Conservation (phyloP, 2,329 filamentous ascomycete species). For the Verticillium albo-atrum region DNA sequence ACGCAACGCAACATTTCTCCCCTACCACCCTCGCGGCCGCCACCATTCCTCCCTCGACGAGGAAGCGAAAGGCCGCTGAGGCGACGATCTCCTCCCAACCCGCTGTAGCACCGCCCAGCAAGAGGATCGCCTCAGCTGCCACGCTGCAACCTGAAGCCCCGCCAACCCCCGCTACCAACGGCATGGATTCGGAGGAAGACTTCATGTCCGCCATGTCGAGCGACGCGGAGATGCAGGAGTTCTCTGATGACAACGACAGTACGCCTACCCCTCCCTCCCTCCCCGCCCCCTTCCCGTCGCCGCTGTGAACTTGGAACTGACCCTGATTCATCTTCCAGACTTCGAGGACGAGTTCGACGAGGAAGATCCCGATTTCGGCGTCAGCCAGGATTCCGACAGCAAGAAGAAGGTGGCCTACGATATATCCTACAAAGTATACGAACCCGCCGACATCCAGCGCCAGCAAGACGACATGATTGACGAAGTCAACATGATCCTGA, state of each 20-base stretch:
- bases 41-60: conserved; percentile 57
- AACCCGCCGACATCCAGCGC: conserved; percentile 73
- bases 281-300: conserved; percentile 4
- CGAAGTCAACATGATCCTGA: conserved; percentile 88
- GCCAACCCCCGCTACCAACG: conserved; percentile 54
- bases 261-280: conserved; percentile 3
- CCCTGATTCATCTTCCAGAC: conserved; percentile 30
- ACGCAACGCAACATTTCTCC: neutral
- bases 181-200: conserved; percentile 95
- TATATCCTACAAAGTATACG: conserved; percentile 77
- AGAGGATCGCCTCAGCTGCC: conserved; percentile 53
- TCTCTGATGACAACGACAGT: conserved; percentile 64
- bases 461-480: conserved; percentile 84
- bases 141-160: conserved; percentile 38
- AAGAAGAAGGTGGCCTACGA: conserved; percentile 74
- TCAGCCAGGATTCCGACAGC: conserved; percentile 61
- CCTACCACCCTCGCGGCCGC: conserved; percentile 17
- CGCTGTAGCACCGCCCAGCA: conserved; percentile 39
- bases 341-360: conserved; percentile 54
- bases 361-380: conserved; percentile 49
- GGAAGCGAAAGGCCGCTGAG: conserved; percentile 63
- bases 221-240: conserved; percentile 69
- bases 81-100: conserved; percentile 49
- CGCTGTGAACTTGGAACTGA: neutral
- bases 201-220: conserved; percentile 83